These are phyloP conservation scores for Verticillium dahliae DNA, from an alignment of 2,329 filamentous ascomycete species.

Conservation along the genomic window DNA sequence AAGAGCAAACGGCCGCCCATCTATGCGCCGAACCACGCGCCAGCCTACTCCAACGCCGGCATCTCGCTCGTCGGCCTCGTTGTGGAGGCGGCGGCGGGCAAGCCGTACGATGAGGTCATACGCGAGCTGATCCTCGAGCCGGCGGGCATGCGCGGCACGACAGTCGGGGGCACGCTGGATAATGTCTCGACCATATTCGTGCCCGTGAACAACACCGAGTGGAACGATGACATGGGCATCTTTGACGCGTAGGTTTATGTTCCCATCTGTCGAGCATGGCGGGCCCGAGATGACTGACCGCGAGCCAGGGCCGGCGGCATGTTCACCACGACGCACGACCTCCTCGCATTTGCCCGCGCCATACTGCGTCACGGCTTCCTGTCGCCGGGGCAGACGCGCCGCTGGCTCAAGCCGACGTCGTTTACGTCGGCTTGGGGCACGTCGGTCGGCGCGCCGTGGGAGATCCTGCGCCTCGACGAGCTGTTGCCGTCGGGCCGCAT, in stretches of 20 bases:
- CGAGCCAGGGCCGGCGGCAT: constrained; percentile 27
- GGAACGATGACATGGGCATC: constrained; percentile 25
- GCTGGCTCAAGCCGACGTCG: constrained; percentile 37
- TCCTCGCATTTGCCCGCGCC: constrained; percentile 31
- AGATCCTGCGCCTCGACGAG: constrained; percentile 32
- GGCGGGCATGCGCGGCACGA: constrained; percentile 33
- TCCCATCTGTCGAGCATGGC: neutral
- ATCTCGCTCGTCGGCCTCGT: constrained; percentile 37
- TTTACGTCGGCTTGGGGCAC: constrained; percentile 28
- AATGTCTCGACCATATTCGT: constrained; percentile 24
- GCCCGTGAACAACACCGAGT: constrained; percentile 23
- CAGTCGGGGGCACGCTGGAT: constrained; percentile 22
- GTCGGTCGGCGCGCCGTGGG: constrained; percentile 38
- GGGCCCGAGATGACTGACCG: neutral
- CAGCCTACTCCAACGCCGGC: constrained; percentile 42
- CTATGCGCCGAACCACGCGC: constrained; percentile 34
- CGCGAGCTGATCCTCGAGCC: constrained; percentile 32
- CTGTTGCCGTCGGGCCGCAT: constrained; percentile 29
- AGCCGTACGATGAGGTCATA: constrained; percentile 29
- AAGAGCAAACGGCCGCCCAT: constrained; percentile 24
- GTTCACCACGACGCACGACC: constrained; percentile 33
- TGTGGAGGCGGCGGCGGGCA: constrained; percentile 35
- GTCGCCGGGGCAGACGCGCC: constrained; percentile 26
- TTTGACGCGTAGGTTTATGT: constrained; percentile 23
- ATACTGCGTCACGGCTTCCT: constrained; percentile 36